Evolutionary conservation across 2,329 filamentous ascomycete species (phyloP).

Genomic region (Sporothrix dimorphospora): DNA sequence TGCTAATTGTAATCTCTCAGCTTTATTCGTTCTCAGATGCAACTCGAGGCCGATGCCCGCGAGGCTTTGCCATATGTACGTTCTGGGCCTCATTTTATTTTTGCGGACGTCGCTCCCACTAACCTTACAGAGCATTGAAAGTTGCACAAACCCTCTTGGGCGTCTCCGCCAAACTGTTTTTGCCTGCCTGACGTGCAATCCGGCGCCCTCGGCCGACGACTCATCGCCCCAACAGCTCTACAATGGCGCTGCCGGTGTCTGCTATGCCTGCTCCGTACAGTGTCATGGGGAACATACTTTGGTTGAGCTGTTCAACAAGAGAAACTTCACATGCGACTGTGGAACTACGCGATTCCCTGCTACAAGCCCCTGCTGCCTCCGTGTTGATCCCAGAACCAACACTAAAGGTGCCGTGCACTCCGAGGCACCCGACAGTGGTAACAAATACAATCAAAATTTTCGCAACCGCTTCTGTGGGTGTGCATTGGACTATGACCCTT

Average conservation of each 20-base stretch:
- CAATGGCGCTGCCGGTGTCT: conserved; percentile 74
- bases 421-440: conserved; percentile 70
- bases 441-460: conserved; percentile 97
- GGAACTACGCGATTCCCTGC: conserved; percentile 79
- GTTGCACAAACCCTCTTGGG: conserved; percentile 88
- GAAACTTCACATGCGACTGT: conserved; percentile 95
- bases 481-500: conserved; percentile 81
- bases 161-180: conserved; percentile 86
- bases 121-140: conserved; percentile 76
- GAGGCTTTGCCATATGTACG: conserved; percentile 90
- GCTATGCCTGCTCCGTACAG: conserved; percentile 94
- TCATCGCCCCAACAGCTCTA: conserved; percentile 49
- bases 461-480: conserved; percentile 91
- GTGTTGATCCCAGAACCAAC: conserved; percentile 72
- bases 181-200: conserved; percentile 91
- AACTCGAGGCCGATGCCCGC: conserved; percentile 90
- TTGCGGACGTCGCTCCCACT: conserved; percentile 23
- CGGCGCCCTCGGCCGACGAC: conserved; percentile 68
- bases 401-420: conserved; percentile 76
- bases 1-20: conserved; percentile 47
- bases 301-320: conserved; percentile 94
- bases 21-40: conserved; percentile 86
- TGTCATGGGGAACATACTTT: conserved; percentile 95
- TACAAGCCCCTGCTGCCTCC: conserved; percentile 73
- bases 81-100: conserved; percentile 4